These are phyloP conservation scores for Tetrapisispora pingtungensis DNA, from an alignment of 805 yeast species.

Conservation along the genomic window DNA sequence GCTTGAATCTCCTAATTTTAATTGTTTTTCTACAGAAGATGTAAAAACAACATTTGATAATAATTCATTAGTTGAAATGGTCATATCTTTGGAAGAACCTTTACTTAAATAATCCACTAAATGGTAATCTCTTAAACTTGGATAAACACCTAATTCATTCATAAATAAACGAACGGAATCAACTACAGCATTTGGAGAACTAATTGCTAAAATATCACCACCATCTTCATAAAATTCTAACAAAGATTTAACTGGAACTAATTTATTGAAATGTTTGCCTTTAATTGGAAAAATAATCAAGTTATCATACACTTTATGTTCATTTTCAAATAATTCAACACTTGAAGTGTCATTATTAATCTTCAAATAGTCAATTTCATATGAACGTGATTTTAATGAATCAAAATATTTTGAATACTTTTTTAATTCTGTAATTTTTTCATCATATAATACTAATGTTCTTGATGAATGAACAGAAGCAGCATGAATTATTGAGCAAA, in stretches of 20 bases:
- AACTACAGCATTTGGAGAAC: slow-evolving; percentile 41
- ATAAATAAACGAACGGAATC: slow-evolving; percentile 59
- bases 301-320: slow-evolving; percentile 40
- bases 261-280: slow-evolving; percentile 33
- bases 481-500: slow-evolving; percentile 6
- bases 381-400: slow-evolving; percentile 27
- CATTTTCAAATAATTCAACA: slow-evolving; percentile 28
- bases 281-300: slow-evolving; percentile 51
- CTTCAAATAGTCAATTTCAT: slow-evolving; percentile 22
- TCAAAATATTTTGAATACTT: slow-evolving; percentile 23
- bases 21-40: slow-evolving; percentile 5
- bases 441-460: slow-evolving; percentile 29
- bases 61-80: slow-evolving; percentile 9
- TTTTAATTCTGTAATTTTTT: slow-evolving; percentile 18
- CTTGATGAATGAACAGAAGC: slow-evolving; percentile 18
- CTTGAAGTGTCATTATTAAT: slow-evolving; percentile 17
- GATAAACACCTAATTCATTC: slow-evolving; percentile 71
- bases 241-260: slow-evolving; percentile 39
- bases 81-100: slow-evolving; percentile 3
- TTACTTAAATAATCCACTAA: slow-evolving; percentile 55
- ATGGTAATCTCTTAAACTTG: slow-evolving; percentile 65
- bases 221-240: slow-evolving; percentile 52
- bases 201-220: slow-evolving; percentile 65
- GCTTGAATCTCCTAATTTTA: slow-evolving; percentile 39
- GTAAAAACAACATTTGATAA: slow-evolving; percentile 1